Evolutionary conservation across 2,329 filamentous ascomycete species (phyloP).

Genomic region (Aspergillus thermomutatus): DNA sequence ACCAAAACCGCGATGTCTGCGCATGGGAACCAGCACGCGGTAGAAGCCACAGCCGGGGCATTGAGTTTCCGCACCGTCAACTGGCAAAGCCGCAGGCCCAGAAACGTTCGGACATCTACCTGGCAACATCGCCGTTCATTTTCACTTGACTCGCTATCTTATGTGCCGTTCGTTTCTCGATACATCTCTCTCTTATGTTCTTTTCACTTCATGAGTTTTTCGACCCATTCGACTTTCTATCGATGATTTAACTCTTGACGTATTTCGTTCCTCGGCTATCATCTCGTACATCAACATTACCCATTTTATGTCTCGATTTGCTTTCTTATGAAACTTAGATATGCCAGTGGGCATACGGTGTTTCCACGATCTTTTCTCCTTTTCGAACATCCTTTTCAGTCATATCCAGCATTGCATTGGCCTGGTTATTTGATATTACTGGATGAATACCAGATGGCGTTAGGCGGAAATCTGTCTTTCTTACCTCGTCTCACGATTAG

Average conservation of each 20-base stretch:
- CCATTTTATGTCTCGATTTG: neutral
- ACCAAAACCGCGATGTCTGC: neutral
- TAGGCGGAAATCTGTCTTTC: neutral
- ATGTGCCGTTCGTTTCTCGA: neutral
- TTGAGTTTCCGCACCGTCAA: conserved; percentile 18
- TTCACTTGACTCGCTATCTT: conserved; percentile 7
- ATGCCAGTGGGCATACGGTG: neutral
- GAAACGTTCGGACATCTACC: conserved; percentile 14
- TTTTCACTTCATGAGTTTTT: neutral
- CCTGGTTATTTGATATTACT: neutral
- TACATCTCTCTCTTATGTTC: neutral
- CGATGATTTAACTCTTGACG: neutral
- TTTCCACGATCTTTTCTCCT: neutral
- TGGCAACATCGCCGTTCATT: conserved; percentile 8
- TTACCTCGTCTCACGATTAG: neutral
- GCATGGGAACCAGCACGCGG: conserved; percentile 19
- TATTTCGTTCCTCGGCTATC: neutral
- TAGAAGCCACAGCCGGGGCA: conserved; percentile 21
- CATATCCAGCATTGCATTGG: neutral
- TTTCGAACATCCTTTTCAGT: neutral
- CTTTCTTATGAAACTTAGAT: neutral
- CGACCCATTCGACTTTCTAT: neutral
- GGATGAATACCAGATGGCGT: neutral
- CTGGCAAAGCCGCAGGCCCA: conserved; percentile 15
- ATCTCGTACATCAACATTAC: neutral